Evolutionary conservation across 1,284 basidiomycete genomes (phyloP), one percentile per base, ranked within the genome.

Genomic region (Malassezia restricta): DNA sequence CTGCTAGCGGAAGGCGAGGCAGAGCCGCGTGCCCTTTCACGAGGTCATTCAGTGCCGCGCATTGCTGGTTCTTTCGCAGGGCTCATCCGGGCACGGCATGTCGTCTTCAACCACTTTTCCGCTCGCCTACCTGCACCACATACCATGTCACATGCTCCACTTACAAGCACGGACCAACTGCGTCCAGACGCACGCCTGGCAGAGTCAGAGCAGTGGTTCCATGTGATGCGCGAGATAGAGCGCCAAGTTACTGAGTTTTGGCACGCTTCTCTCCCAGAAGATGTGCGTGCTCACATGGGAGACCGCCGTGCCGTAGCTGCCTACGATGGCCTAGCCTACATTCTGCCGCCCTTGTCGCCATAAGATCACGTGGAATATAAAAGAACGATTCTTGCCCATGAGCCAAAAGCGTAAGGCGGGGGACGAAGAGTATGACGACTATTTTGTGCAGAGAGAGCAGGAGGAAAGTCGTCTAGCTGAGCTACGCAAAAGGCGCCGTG

Each of bases 51-150:
- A 12, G 62, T 65, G 5, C 69, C 69, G 5, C 61, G 63, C 27
- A 59, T 66, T 12, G 69, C 62, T 1, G 69, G 69, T 7, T 56
- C 44, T 4, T 72, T 72, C 39, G 65, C 69, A 6, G 66, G 61
- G 0, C 29, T 54, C 31, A 57, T 70, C 15, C 49, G 60, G 5
- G 66, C 66, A 0, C 53, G 51, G n/a, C 47, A 47, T 9, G 49
- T 72, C 27, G 54, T 67, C 8, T 50, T 72, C 39, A 72, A 72
- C 46, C 69, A 72, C 44, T 71, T 72, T 47, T 65, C 64, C 14
- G 48, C 49, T 8, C 43, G 53, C 5, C 32, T 50, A 6, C 43
- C 47, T 8, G 53, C 53, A 3, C 53, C 53, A 3, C 5, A 20
- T n/a, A 38, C 33, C 6, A 20, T 20, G 6, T 17, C 38, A 3